A percentile compares a stretch with the other conserved stretches of the same genome.
Conservation (phyloP, 495 filamentous ascomycete species). For the Xylaria nigripes region DNA sequence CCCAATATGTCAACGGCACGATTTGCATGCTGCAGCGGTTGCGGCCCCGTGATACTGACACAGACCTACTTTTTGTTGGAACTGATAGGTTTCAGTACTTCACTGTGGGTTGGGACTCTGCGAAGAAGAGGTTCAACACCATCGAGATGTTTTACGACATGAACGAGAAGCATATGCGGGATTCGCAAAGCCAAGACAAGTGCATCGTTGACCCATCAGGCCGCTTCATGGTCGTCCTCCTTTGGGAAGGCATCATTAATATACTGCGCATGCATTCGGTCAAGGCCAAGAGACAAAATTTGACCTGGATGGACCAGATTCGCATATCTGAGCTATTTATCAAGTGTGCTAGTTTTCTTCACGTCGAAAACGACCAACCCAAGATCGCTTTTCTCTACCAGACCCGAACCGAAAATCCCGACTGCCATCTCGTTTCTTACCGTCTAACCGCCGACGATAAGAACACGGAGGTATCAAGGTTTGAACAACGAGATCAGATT, state of each 20-base stretch:
- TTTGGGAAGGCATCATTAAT: constrained; percentile 83
- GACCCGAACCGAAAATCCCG: constrained; percentile 54
- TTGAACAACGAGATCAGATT: constrained; percentile 41
- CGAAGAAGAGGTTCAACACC: constrained; percentile 54
- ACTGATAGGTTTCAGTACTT: constrained; percentile 88
- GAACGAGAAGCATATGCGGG: constrained; percentile 70
- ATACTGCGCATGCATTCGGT: constrained; percentile 51
- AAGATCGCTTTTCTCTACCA: constrained; percentile 80
- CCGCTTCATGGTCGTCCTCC: constrained; percentile 71
- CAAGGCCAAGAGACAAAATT: constrained; percentile 44
- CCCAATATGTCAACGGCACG: constrained; percentile 67
- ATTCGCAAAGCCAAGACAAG: constrained; percentile 64
- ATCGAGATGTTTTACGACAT: constrained; percentile 62
- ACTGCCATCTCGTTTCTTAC: constrained; percentile 53
- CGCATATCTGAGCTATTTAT: constrained; percentile 84
- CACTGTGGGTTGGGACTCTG: constrained; percentile 71
- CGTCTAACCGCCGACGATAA: constrained; percentile 46
- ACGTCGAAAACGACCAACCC: constrained; percentile 62
- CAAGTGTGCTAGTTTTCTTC: constrained; percentile 70
- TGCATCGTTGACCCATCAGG: constrained; percentile 78
- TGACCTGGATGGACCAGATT: constrained; percentile 63
- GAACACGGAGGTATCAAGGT: constrained; percentile 34
- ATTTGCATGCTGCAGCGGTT: constrained; percentile 81
- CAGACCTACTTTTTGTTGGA: constrained; percentile 86
- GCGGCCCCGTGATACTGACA: constrained; percentile 59